Conservation (phyloP, 2,329 filamentous ascomycete species). For the Zymoseptoria brevis region DNA sequence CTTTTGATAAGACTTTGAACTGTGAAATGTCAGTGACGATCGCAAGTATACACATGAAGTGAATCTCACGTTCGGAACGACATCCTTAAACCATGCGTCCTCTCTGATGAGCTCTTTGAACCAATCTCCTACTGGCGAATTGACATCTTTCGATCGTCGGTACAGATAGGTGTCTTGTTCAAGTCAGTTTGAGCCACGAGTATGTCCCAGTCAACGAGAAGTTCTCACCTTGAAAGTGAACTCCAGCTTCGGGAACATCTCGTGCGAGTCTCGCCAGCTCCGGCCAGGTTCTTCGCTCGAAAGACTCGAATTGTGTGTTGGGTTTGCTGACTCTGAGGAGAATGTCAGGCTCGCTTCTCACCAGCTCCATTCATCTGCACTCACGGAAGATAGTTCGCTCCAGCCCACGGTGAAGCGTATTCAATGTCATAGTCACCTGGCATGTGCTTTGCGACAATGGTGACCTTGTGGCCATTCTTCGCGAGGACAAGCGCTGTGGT, state of each 20-base stretch:
- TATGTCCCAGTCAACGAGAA: not conserved
- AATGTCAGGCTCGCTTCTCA: not conserved
- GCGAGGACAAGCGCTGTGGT: constrained; percentile 58
- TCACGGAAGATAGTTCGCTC: constrained; percentile 64
- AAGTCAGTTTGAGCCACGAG: not conserved
- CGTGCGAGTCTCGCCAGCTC: constrained; percentile 40
- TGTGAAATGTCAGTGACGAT: constrained; percentile 14
- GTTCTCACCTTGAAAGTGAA: constrained; percentile 58
- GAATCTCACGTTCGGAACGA: constrained; percentile 57
- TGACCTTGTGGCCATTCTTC: constrained; percentile 52
- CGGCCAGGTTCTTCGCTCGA: constrained; percentile 39
- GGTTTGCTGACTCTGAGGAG: constrained; percentile 32
- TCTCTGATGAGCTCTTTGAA: constrained; percentile 57
- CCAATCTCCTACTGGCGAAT: constrained; percentile 46
- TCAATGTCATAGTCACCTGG: constrained; percentile 87
- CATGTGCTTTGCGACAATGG: constrained; percentile 79
- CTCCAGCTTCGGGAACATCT: constrained; percentile 66
- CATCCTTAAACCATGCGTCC: constrained; percentile 64
- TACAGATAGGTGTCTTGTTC: constrained; percentile 44
- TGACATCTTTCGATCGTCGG: constrained; percentile 55
- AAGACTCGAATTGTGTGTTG: constrained; percentile 32
- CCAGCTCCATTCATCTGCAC: not conserved
- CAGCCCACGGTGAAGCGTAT: constrained; percentile 85
- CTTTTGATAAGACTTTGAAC: constrained; percentile 27
- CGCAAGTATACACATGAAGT: no score